These are phyloP conservation scores for Paracorniculantispora psalliotae DNA, from an alignment of 2,329 filamentous ascomycete genomes.

Conservation along the genomic window DNA sequence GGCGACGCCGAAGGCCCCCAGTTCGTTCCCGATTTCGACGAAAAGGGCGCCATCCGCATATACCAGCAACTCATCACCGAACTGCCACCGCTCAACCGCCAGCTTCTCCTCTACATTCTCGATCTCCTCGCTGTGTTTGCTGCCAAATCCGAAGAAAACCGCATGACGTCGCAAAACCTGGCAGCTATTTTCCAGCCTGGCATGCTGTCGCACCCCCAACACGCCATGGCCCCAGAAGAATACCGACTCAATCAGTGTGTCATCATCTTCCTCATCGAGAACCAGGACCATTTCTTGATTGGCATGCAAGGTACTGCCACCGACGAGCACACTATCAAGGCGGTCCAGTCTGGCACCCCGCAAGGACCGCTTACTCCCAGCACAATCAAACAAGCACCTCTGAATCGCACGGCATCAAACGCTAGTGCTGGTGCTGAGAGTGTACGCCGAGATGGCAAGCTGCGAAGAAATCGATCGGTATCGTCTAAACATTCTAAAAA, in stretches of 20 bases:
- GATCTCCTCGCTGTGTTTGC: constrained; percentile 95
- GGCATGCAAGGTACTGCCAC: constrained; percentile 98
- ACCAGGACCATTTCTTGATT: constrained; percentile 96
- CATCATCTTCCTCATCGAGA: constrained; percentile 95
- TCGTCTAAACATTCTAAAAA: constrained; percentile 82
- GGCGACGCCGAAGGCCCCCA: constrained; percentile 65
- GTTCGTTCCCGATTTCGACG: constrained; percentile 58
- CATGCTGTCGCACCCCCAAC: constrained; percentile 85
- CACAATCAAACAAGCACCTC: constrained; percentile 40
- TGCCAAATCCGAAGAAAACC: constrained; percentile 92
- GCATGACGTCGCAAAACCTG: constrained; percentile 92
- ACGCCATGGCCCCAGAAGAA: constrained; percentile 93
- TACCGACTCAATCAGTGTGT: constrained; percentile 96
- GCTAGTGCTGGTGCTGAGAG: constrained; percentile 87
- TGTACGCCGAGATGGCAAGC: constrained; percentile 70
- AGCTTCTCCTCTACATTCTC: constrained; percentile 90
- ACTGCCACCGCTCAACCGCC: constrained; percentile 85
- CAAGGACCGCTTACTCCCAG: constrained; percentile 40
- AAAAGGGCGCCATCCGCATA: constrained; percentile 67
- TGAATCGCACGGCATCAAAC: constrained; percentile 76
- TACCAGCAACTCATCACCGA: constrained; percentile 93
- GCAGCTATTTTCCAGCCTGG: constrained; percentile 97
- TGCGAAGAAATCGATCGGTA: constrained; percentile 85
- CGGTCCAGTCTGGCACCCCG: constrained; percentile 65
- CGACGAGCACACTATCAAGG: constrained; percentile 69